phyloP scores from a whole-genome alignment of 2,329 filamentous ascomycete species.

The Calonectria fujianensis region DNA sequence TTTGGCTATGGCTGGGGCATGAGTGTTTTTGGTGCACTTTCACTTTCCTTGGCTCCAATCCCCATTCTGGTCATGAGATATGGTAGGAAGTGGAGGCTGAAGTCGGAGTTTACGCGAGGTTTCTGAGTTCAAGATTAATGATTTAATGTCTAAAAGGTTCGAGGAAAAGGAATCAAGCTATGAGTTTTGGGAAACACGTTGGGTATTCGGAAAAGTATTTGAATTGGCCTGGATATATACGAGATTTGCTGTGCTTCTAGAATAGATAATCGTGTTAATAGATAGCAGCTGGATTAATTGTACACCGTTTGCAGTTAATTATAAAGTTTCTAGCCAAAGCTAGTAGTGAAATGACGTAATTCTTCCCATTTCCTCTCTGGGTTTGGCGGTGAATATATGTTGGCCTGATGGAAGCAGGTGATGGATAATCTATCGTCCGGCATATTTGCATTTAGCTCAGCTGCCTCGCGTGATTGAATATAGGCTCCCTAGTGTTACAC shows the following conservation, averaged over 20 bases:
- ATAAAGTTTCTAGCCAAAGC: too few species aligned
- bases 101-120: neutral
- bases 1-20: conserved; percentile 18
- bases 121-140: neutral
- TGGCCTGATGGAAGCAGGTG: neutral
- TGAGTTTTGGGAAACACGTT: neutral
- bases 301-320: too few species aligned
- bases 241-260: neutral
- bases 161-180: neutral
- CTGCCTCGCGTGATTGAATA: neutral
- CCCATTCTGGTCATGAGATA: conserved; percentile 9
- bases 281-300: neutral
- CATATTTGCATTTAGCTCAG: neutral
- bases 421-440: neutral
- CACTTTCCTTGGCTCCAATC: neutral
- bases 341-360: neutral
- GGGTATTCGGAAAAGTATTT: neutral
- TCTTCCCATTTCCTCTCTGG: neutral
- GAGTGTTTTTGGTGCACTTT: neutral
- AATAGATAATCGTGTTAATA: neutral
- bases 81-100: conserved; percentile 9
- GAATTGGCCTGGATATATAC: neutral
- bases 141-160: neutral
- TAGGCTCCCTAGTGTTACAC: neutral
- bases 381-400: neutral